Conservation (phyloP, 2,329 filamentous ascomycete species). For the Trichoderma asperellum region DNA sequence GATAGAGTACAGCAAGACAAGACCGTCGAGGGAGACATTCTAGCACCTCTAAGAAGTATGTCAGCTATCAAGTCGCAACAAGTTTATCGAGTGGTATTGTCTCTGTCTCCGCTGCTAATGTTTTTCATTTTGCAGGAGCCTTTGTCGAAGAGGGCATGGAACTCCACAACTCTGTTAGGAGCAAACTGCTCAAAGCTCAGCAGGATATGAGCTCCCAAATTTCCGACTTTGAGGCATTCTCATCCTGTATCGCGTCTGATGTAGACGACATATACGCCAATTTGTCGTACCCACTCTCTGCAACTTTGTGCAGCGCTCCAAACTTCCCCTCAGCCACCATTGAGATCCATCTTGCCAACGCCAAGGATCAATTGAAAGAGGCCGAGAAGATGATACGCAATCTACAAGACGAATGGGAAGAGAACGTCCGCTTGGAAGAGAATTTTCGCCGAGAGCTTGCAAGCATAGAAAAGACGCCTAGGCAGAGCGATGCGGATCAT, state of each 20-base stretch:
- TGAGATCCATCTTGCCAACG: constrained; percentile 33
- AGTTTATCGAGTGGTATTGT: background rate
- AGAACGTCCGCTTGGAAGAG: background rate
- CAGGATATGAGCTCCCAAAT: constrained; percentile 34
- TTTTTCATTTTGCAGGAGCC: constrained; percentile 29
- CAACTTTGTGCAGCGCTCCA: constrained; percentile 39
- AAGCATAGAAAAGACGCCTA: background rate
- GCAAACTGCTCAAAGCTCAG: constrained; percentile 35
- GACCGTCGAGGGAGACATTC: background rate
- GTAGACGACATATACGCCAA: constrained; percentile 39
- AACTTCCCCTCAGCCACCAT: constrained; percentile 36
- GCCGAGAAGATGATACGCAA: constrained; percentile 35
- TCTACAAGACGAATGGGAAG: constrained; percentile 33
- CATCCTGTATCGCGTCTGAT: constrained; percentile 29
- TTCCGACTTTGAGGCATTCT: constrained; percentile 31
- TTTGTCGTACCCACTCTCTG: constrained; percentile 39
- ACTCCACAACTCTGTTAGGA: constrained; percentile 32
- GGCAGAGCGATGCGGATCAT: background rate
- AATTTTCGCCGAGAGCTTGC: constrained; percentile 1
- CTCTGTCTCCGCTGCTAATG: background rate
- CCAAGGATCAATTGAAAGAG: constrained; percentile 33
- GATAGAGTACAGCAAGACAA: background rate
- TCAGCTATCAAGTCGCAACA: background rate
- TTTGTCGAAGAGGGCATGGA: constrained; percentile 35
- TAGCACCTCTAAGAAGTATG: constrained; percentile 34